Evolutionary conservation across 1,284 basidiomycete species (phyloP).

Genomic region (Irpex sp.): DNA sequence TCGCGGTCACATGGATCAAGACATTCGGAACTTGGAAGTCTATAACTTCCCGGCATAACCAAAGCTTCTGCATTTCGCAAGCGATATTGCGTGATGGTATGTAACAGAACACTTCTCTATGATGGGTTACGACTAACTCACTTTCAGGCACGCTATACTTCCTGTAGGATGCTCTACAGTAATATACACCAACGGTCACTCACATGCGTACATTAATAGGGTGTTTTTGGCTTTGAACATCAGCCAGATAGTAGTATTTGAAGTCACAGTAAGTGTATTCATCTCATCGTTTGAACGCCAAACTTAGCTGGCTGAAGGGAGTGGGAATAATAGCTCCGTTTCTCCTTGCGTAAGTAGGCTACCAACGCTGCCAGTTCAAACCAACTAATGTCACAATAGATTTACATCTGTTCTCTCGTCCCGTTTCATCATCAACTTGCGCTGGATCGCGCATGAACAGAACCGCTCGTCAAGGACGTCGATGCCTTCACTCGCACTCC

Average conservation of each 20-base stretch:
- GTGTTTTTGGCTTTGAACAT: background rate
- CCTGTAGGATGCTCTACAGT: background rate
- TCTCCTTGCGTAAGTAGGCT: background rate
- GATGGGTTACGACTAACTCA: no score
- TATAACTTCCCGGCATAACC: background rate
- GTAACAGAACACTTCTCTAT: background rate
- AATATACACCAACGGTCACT: background rate
- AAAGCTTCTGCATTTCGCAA: background rate
- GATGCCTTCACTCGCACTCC: background rate
- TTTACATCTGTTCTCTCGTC: background rate
- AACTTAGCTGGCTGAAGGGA: background rate
- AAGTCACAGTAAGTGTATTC: background rate
- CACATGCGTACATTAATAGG: background rate
- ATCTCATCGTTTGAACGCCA: background rate
- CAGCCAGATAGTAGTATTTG: background rate
- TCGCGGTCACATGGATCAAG: slow-evolving; percentile 3
- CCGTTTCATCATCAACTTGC: background rate
- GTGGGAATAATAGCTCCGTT: background rate
- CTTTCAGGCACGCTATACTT: background rate
- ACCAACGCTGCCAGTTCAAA: background rate
- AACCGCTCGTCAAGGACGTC: background rate
- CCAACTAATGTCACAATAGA: background rate
- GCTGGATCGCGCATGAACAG: background rate
- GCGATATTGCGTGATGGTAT: slow-evolving; percentile 1
- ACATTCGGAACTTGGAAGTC: background rate